Conservation (phyloP, 108 stramenopile genomes). For the Fragilaria crotonensis region DNA sequence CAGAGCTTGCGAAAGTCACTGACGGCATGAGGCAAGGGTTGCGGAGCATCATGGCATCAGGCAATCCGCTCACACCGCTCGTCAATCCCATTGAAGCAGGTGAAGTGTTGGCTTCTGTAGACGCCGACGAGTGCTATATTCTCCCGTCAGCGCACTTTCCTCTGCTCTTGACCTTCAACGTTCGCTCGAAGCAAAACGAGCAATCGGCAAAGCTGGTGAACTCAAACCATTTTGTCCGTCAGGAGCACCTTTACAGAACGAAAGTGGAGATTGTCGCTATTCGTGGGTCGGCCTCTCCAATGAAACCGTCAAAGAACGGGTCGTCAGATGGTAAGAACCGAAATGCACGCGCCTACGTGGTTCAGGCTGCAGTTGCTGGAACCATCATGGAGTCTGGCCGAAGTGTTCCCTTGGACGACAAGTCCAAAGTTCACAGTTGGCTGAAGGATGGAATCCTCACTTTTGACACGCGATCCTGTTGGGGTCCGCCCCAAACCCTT, state of each 20-base stretch:
- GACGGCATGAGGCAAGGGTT: constrained; percentile 50
- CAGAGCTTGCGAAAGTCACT: constrained; percentile 58
- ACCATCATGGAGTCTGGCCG: constrained; percentile 41
- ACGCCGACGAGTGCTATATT: constrained; percentile 67
- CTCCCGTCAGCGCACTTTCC: constrained; percentile 86
- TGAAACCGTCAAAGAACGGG: background rate
- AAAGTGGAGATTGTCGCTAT: constrained; percentile 44
- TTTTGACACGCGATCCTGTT: constrained; percentile 66
- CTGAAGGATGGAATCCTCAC: constrained; percentile 30
- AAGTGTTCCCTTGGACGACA: constrained; percentile 12
- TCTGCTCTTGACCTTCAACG: constrained; percentile 66
- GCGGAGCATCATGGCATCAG: constrained; percentile 1
- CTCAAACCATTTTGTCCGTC: constrained; percentile 9
- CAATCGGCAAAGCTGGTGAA: background rate
- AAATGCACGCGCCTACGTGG: constrained; percentile 18
- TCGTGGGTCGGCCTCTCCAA: constrained; percentile 3
- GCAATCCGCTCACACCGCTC: constrained; percentile 25
- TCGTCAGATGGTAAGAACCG: background rate
- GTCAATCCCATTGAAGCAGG: constrained; percentile 67
- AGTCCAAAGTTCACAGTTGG: constrained; percentile 27
- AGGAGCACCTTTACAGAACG: constrained; percentile 53
- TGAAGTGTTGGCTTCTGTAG: constrained; percentile 46
- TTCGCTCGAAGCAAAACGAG: background rate
- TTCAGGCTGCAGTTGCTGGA: constrained; percentile 64
- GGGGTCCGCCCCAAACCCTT: constrained; percentile 74